Conservation (phyloP, 352 stramenopile species). For the Globisporangium cederbergense region DNA sequence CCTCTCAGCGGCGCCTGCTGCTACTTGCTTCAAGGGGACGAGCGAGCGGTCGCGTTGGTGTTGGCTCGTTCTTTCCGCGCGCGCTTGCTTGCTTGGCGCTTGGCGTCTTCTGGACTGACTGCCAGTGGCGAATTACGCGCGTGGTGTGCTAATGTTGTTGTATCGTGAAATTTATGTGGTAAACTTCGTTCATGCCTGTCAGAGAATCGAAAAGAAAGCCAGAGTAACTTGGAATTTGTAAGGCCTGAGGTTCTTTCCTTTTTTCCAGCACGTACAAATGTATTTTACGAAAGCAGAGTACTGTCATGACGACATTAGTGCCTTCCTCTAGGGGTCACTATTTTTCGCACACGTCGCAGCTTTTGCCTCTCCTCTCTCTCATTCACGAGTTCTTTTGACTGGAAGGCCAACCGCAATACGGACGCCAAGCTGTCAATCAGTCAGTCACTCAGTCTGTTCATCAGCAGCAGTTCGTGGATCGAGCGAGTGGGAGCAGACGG, state of each 20-base stretch:
- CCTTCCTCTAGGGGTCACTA: not conserved
- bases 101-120: slow-evolving; percentile 6
- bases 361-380: not conserved
- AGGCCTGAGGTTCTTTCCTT: not conserved
- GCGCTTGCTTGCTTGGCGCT: not conserved
- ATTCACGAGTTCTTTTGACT: not conserved
- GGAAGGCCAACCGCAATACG: not conserved
- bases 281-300: not conserved
- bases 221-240: not conserved
- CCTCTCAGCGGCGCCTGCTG: not conserved
- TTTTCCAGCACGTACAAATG: not conserved
- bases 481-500: not conserved
- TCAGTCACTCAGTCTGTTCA: not conserved
- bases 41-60: not conserved
- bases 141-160: not conserved
- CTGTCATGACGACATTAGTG: not conserved
- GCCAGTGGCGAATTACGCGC: slow-evolving; percentile 1
- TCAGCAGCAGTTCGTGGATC: not conserved
- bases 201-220: not conserved
- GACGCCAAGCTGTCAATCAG: not conserved
- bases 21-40: not conserved
- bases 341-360: slow-evolving; percentile 2
- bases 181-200: not conserved
- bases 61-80: not conserved
- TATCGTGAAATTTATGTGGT: not conserved